Evolutionary conservation across 2,329 filamentous ascomycete species (phyloP).

Genomic region (Elsinoe fawcettii): DNA sequence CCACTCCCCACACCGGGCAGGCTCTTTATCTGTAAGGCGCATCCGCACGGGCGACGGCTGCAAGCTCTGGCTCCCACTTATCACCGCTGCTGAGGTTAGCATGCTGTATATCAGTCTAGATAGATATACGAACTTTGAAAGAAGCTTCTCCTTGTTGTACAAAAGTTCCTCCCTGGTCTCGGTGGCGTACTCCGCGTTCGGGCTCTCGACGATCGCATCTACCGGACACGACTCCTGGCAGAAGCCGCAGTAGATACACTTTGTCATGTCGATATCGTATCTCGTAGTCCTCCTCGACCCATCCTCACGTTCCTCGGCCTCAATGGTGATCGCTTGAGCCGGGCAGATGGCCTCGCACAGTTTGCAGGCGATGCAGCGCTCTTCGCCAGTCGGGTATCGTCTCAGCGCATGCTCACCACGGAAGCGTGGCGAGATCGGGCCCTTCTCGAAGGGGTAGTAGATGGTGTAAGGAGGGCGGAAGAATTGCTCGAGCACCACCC

Average conservation of each 20-base stretch:
- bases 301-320: slow-evolving; percentile 95
- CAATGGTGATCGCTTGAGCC: slow-evolving; percentile 96
- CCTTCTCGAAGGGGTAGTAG: slow-evolving; percentile 98
- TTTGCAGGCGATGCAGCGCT: slow-evolving; percentile 99
- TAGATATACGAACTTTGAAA: slow-evolving; percentile 15
- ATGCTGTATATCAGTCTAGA: too few relatives aligned
- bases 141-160: slow-evolving; percentile 78
- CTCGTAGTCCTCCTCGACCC: slow-evolving; percentile 90
- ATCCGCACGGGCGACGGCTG: slow-evolving; percentile 85
- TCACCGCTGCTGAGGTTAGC: too few relatives aligned
- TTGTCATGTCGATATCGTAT: slow-evolving; percentile 99
- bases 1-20: background rate
- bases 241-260: slow-evolving; percentile 98
- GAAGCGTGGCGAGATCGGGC: slow-evolving; percentile 95
- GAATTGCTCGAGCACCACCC: slow-evolving; percentile 93
- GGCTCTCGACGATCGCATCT: slow-evolving; percentile 68
- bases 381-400: slow-evolving; percentile 93
- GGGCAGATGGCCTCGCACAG: slow-evolving; percentile 98
- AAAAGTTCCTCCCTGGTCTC: slow-evolving; percentile 55
- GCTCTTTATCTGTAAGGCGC: slow-evolving; percentile 41
- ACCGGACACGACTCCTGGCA: slow-evolving; percentile 99
- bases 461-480: slow-evolving; percentile 98
- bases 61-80: slow-evolving; percentile 91
- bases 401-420: slow-evolving; percentile 94
- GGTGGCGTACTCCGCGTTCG: slow-evolving; percentile 21